phyloP scores from a whole-genome alignment of 164 flowering plant species.

The Aristolochia fimbriata region DNA sequence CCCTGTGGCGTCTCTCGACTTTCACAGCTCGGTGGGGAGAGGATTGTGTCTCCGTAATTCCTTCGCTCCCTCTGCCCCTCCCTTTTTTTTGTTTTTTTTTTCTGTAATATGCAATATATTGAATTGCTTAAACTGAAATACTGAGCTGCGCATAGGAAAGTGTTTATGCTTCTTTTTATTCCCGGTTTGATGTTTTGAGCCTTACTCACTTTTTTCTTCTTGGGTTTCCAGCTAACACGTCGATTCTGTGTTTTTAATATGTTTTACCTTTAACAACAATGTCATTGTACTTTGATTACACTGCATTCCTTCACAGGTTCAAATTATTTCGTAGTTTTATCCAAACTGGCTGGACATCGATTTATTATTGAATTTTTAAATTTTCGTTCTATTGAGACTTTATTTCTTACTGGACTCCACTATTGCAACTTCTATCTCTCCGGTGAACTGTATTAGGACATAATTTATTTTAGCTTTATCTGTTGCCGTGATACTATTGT shows the following conservation, averaged over 20 bases:
- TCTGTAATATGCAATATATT: background rate
- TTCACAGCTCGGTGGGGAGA: constrained; percentile 11
- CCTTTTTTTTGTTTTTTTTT: background rate
- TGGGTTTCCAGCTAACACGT: no score
- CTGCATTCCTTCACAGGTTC: background rate
- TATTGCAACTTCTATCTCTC: no score
- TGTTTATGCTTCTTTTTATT: no score
- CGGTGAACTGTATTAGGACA: background rate
- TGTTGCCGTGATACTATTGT: background rate
- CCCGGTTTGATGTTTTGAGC: no score
- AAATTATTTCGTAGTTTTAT: no score
- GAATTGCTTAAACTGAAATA: background rate
- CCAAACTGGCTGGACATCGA: no score
- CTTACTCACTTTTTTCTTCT: no score
- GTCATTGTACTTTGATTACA: background rate
- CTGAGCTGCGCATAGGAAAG: background rate
- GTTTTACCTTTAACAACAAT: background rate
- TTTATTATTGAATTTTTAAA: no score
- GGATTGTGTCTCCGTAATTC: constrained; percentile 25
- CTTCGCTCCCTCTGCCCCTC: background rate
- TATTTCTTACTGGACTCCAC: no score
- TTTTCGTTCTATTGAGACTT: no score
- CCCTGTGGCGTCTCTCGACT: constrained; percentile 14
- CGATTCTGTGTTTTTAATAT: no score
- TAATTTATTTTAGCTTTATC: background rate